Conservation (phyloP, 2,329 filamentous ascomycete species). For the Magnaporthiopsis rhizophila region DNA sequence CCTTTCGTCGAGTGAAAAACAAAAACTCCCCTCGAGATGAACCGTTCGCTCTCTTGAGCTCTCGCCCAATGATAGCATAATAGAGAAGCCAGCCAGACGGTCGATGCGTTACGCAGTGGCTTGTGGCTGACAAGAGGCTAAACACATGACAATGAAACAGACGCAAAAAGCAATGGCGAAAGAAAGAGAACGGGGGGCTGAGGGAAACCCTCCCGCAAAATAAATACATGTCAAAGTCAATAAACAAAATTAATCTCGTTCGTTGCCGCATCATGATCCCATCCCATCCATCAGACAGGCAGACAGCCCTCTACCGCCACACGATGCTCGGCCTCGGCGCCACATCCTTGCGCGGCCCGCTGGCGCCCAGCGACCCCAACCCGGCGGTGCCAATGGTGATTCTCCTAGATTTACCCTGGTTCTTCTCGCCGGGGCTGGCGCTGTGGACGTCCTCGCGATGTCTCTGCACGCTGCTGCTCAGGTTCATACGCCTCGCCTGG, state of each 20-base stretch:
- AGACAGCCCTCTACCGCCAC: constrained; percentile 14
- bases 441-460: constrained; percentile 6
- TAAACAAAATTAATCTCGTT: neutral
- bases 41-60: neutral
- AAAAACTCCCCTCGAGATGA: neutral
- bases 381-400: constrained; percentile 34
- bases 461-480: constrained; percentile 25
- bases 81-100: neutral
- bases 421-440: constrained; percentile 10
- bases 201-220: neutral
- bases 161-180: neutral
- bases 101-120: neutral
- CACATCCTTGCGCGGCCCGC: constrained; percentile 7
- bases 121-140: neutral
- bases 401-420: constrained; percentile 25
- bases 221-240: neutral
- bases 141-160: neutral
- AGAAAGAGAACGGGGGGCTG: neutral
- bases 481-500: constrained; percentile 50
- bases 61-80: neutral
- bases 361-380: constrained; percentile 12
- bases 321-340: constrained; percentile 15
- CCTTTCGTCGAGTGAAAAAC: neutral
- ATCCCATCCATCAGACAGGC: neutral
- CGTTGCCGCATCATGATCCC: neutral